Percentiles rank a stretch among this genome's conserved stretches.
Evolutionary conservation across 306 rosid genomes (phyloP).

Genomic region (Vachellia collinsii): DNA sequence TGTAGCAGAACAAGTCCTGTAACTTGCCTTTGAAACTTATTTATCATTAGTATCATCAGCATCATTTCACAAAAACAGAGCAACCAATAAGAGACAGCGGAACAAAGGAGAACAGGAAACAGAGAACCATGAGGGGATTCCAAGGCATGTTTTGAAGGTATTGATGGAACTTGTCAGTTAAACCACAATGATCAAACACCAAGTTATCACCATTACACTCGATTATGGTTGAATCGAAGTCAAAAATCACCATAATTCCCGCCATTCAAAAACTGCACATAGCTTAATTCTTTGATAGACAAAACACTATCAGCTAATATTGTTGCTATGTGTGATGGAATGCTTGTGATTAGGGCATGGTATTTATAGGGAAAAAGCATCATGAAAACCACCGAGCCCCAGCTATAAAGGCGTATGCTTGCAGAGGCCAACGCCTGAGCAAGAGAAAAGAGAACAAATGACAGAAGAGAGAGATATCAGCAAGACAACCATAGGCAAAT

Average conservation of each 20-base stretch:
- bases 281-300: not conserved
- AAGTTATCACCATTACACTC: constrained; percentile 70
- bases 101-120: not conserved
- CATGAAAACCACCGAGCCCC: no score
- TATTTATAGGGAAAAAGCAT: not conserved
- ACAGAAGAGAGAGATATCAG: no score
- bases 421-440: no score
- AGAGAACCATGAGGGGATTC: constrained; percentile 66
- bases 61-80: no score
- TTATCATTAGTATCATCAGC: no score
- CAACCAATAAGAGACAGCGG: not conserved
- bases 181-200: constrained; percentile 57
- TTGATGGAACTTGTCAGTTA: constrained; percentile 51
- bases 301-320: not conserved
- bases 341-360: not conserved
- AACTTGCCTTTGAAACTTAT: no score
- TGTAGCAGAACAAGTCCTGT: no score
- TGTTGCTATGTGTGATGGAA: not conserved
- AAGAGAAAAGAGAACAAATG: no score
- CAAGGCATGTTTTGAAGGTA: constrained; percentile 56
- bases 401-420: no score
- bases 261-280: constrained; percentile 22
- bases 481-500: no score
- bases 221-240: constrained; percentile 66
- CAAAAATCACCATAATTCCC: constrained; percentile 52